Evolutionary conservation across 768 basidiomycete species (phyloP).

Genomic region (Agaricus subrufescens): DNA sequence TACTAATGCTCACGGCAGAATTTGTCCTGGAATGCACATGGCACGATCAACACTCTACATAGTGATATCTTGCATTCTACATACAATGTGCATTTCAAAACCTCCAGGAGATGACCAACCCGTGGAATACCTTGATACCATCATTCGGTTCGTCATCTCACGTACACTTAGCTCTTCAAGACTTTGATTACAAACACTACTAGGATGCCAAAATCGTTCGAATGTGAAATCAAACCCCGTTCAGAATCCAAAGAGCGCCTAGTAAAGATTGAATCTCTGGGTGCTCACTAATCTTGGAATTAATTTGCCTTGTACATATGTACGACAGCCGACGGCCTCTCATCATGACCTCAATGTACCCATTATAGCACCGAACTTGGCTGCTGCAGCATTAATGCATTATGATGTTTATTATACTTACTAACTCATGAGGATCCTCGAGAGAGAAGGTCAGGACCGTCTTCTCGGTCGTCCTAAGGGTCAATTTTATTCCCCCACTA

Average conservation of each 20-base stretch:
- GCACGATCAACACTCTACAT: conserved; percentile 22
- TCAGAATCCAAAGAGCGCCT: conserved; percentile 19
- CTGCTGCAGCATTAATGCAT: no score
- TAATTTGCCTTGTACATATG: no score
- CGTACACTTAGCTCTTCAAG: no score
- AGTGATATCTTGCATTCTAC: conserved; percentile 24
- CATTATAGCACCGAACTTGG: no score
- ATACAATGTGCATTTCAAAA: conserved; percentile 25
- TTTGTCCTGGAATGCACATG: conserved; percentile 20
- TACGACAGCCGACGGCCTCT: no score
- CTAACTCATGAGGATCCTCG: no score
- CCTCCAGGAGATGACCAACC: conserved; percentile 15
- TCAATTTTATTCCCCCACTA: no score
- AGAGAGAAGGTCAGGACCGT: no score
- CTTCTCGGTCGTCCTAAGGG: no score
- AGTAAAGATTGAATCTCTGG: conserved; percentile 11
- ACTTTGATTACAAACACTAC: background rate
- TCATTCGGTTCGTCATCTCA: conserved; percentile 9
- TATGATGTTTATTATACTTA: no score
- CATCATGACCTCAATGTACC: no score
- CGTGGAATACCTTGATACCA: conserved; percentile 13
- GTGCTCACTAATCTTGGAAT: background rate
- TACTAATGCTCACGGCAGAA: background rate
- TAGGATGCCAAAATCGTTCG: conserved; percentile 23
- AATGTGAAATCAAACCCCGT: conserved; percentile 23